Evolutionary conservation across 768 basidiomycete genomes (phyloP).

Genomic region (Leccinum fibrillosum): DNA sequence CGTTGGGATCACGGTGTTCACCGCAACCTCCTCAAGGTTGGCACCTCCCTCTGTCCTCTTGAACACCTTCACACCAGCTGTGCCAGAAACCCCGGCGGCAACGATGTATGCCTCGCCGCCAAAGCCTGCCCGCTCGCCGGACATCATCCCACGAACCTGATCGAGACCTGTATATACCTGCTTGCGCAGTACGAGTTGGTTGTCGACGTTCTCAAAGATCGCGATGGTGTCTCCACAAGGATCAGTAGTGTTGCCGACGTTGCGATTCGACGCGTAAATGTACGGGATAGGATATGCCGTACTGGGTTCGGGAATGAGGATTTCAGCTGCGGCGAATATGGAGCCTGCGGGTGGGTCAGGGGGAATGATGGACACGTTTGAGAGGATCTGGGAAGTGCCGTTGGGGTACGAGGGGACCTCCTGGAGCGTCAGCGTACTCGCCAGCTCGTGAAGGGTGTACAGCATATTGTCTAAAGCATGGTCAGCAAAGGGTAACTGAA

Average conservation of each 20-base stretch:
- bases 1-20: slow-evolving; percentile 50
- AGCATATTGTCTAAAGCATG: slow-evolving; percentile 42
- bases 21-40: slow-evolving; percentile 48
- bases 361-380: slow-evolving; percentile 47
- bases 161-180: slow-evolving; percentile 46
- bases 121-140: not conserved
- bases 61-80: slow-evolving; percentile 55
- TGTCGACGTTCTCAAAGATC: slow-evolving; percentile 48
- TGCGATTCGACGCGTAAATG: slow-evolving; percentile 69
- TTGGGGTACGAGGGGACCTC: slow-evolving; percentile 44
- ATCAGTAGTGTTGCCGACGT: slow-evolving; percentile 45
- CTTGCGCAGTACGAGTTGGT: slow-evolving; percentile 38
- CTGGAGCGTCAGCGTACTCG: slow-evolving; percentile 58
- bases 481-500: not conserved
- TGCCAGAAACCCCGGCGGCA: slow-evolving; percentile 51
- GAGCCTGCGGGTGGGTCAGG: slow-evolving; percentile 37
- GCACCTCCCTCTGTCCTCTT: slow-evolving; percentile 52
- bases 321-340: slow-evolving; percentile 54
- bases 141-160: not conserved
- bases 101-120: slow-evolving; percentile 21
- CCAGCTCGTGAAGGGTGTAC: slow-evolving; percentile 53
- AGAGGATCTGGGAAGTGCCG: slow-evolving; percentile 48
- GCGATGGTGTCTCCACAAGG: slow-evolving; percentile 62
- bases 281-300: slow-evolving; percentile 46
- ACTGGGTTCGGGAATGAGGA: slow-evolving; percentile 54